phyloP scores from a whole-genome alignment of 108 stramenopile genomes.

The Cyclostephanos invisitatus region DNA sequence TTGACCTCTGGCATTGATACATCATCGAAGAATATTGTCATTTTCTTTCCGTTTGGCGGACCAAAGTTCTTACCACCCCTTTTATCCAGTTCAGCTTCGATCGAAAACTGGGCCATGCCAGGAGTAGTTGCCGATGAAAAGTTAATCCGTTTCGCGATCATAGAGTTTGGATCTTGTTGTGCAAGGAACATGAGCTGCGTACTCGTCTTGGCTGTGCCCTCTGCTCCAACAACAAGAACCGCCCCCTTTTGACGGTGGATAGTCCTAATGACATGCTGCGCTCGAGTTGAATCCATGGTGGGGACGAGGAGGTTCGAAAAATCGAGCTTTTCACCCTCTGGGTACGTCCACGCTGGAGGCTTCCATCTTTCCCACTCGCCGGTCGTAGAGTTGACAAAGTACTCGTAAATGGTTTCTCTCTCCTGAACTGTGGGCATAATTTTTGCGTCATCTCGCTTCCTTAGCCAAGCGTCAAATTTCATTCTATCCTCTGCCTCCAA shows the following conservation, averaged over 20 bases:
- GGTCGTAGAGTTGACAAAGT: slow-evolving; percentile 65
- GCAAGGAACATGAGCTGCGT: slow-evolving; percentile 86
- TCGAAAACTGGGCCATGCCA: slow-evolving; percentile 85
- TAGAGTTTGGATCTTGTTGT: slow-evolving; percentile 64
- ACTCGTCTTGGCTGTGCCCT: slow-evolving; percentile 92
- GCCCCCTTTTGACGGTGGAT: slow-evolving; percentile 74
- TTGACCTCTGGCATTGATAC: slow-evolving; percentile 92
- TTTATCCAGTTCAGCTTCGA: slow-evolving; percentile 91
- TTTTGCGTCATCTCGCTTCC: slow-evolving; percentile 54
- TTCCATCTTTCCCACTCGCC: slow-evolving; percentile 70
- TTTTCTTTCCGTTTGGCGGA: slow-evolving; percentile 88
- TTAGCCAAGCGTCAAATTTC: slow-evolving; percentile 79
- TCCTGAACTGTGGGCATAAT: slow-evolving; percentile 75
- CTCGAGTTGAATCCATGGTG: slow-evolving; percentile 90
- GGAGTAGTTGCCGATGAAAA: slow-evolving; percentile 90
- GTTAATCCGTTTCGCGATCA: slow-evolving; percentile 83
- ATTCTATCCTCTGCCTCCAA: slow-evolving; percentile 87
- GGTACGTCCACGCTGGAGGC: slow-evolving; percentile 81
- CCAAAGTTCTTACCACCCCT: slow-evolving; percentile 91
- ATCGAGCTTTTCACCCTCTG: slow-evolving; percentile 76
- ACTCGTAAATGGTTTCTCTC: slow-evolving; percentile 81
- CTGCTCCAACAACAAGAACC: slow-evolving; percentile 84
- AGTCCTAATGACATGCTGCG: slow-evolving; percentile 65
- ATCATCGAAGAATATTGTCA: slow-evolving; percentile 94
- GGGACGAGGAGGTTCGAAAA: slow-evolving; percentile 91